Base-by-base conservation (phyloP, 2,329 filamentous ascomycete species). In the Metarhizium brunneum region DNA sequence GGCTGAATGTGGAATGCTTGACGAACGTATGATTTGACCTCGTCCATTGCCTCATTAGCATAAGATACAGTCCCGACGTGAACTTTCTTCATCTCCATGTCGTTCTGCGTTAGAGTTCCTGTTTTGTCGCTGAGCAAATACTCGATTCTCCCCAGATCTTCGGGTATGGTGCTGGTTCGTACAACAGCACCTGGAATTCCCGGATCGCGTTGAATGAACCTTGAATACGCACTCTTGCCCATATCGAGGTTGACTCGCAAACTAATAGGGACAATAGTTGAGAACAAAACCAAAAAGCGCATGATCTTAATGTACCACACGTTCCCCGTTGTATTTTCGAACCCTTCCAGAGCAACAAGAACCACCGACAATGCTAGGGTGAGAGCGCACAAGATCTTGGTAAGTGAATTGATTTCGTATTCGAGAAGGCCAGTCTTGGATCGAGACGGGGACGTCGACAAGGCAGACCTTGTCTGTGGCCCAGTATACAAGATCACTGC, bases 61-160 rank as follows among this genome's bases (percentile, higher is more conserved):
- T 99, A 99, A 1, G 92, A 97, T 1, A 97, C 94, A 10, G 94
- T 99, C 10, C 95, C 94, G 54, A 99, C 90, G 65, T 99, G 95
- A 6, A 99, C 92, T 72, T 99, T 99, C 68, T 95, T 96, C 80
- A 99, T 87, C 66, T 96, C 92, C 92, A 96, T 96, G 66, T 96
- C 90, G 65, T 99, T 99, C 63, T 97, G 91, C 0, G 94, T 99
- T 57, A 99, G 72, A 2, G 94, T 99, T n/a, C 94, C 94, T 0
- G 94, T 99, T 72, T 99, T 99, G 71, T 99, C 94, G 60, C 90
- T 96, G 35, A 99, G 78, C 2, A 99, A 78, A 68, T 99, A 99
- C 70, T 99, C 94, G 48, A 99, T 95, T 29, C 95, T 83, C 7
- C 94, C 94, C 2, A 99, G 76, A 65, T 99, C 94, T 70, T 99